A percentile compares a stretch with the other conserved stretches of the same genome.
phyloP scores from a whole-genome alignment of 495 filamentous ascomycete genomes.

The Penicillium coffeae region DNA sequence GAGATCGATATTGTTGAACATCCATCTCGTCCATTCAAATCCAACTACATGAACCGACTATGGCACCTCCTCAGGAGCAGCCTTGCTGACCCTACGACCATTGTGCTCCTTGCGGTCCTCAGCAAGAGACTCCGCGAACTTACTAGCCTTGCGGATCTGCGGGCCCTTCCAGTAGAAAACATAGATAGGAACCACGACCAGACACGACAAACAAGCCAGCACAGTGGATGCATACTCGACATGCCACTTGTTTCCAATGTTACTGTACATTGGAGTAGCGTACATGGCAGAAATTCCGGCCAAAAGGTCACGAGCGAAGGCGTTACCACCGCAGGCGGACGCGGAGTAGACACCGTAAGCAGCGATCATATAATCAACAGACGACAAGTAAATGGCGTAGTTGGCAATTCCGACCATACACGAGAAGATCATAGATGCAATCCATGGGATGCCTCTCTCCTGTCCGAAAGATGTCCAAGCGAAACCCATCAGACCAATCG shows the following conservation, averaged over 20 bases:
- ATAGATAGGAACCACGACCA: slow-evolving; percentile 47
- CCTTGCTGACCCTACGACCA: slow-evolving; percentile 27
- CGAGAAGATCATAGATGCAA: slow-evolving; percentile 56
- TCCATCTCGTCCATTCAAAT: background rate
- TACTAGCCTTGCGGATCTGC: slow-evolving; percentile 38
- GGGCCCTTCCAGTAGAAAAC: slow-evolving; percentile 50
- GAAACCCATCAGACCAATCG: slow-evolving; percentile 65
- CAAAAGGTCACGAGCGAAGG: slow-evolving; percentile 43
- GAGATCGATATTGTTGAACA: no score
- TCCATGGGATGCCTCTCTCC: slow-evolving; percentile 51
- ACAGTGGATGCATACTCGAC: slow-evolving; percentile 42
- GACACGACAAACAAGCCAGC: slow-evolving; percentile 39
- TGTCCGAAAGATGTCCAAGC: slow-evolving; percentile 59
- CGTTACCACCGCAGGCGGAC: slow-evolving; percentile 69
- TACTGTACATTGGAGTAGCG: slow-evolving; percentile 37
- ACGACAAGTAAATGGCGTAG: slow-evolving; percentile 68
- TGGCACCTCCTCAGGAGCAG: slow-evolving; percentile 1
- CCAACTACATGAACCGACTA: background rate
- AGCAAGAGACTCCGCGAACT: slow-evolving; percentile 41
- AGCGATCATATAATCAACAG: slow-evolving; percentile 77
- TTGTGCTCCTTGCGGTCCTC: slow-evolving; percentile 22
- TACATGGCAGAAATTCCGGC: slow-evolving; percentile 45
- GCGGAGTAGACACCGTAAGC: slow-evolving; percentile 72
- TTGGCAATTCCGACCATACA: slow-evolving; percentile 60
- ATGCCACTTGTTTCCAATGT: slow-evolving; percentile 36